Conservation (phyloP, 1,284 basidiomycete genomes). For the Heterobasidion irregulare region DNA sequence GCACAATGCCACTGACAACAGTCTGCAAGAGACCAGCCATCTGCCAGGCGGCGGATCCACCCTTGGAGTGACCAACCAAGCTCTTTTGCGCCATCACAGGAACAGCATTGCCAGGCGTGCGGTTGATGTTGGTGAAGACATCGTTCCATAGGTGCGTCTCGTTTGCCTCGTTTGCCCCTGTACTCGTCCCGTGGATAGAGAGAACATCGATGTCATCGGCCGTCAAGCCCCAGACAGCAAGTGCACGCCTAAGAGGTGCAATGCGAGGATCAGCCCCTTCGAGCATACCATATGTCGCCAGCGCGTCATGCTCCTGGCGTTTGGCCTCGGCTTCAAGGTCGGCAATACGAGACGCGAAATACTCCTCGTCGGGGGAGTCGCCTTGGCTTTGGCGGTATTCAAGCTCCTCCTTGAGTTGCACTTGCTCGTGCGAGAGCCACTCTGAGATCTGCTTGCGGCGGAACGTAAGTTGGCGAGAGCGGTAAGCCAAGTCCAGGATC, state of each 20-base stretch:
- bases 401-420: constrained; percentile 74
- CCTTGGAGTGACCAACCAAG: constrained; percentile 92
- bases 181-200: constrained; percentile 93
- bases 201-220: constrained; percentile 88
- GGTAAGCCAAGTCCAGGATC: constrained; percentile 79
- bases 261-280: constrained; percentile 79
- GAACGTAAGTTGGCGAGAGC: constrained; percentile 87
- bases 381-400: constrained; percentile 51
- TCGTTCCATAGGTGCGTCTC: constrained; percentile 97
- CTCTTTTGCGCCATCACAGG: constrained; percentile 98
- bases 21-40: constrained; percentile 90
- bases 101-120: constrained; percentile 90
- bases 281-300: constrained; percentile 92
- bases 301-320: constrained; percentile 85
- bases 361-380: constrained; percentile 53
- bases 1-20: constrained; percentile 80
- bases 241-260: constrained; percentile 86
- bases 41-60: constrained; percentile 97
- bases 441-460: constrained; percentile 88
- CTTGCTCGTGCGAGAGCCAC: constrained; percentile 87
- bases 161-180: constrained; percentile 97
- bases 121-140: constrained; percentile 81
- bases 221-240: constrained; percentile 93
- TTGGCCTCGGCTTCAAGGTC: constrained; percentile 85
- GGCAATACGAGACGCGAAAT: constrained; percentile 65